Evolutionary conservation across 1,284 basidiomycete genomes (phyloP).

Genomic region (Coniferiporia weirii): DNA sequence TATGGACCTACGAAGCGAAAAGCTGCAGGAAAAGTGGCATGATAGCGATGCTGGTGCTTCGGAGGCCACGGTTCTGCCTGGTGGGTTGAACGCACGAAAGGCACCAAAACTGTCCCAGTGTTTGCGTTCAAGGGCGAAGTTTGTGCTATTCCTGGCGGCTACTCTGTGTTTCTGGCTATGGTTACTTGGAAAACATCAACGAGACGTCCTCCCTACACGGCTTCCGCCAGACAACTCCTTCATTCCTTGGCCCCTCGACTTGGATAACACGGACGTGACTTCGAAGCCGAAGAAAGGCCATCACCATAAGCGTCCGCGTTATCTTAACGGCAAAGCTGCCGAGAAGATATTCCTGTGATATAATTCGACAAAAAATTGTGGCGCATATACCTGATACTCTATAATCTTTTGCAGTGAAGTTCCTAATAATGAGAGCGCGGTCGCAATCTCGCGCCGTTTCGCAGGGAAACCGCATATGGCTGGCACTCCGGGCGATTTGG

Average conservation of each 20-base stretch:
- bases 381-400: not conserved
- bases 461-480: slow-evolving; percentile 71
- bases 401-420: slow-evolving; percentile 5
- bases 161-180: slow-evolving; percentile 9
- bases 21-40: too few species aligned
- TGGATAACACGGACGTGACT: not conserved
- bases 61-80: not conserved
- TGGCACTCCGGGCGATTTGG: slow-evolving; percentile 58
- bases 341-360: slow-evolving; percentile 18
- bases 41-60: too few species aligned
- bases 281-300: slow-evolving; percentile 2
- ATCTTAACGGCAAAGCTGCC: slow-evolving; percentile 17
- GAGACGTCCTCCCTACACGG: slow-evolving; percentile 4
- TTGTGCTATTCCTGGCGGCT: slow-evolving; percentile 1
- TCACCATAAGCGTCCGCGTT: not conserved
- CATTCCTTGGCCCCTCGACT: slow-evolving; percentile 10
- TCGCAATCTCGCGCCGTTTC: slow-evolving; percentile 46
- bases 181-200: not conserved
- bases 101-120: not conserved
- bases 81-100: too few species aligned
- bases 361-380: not conserved
- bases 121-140: not conserved
- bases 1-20: too few species aligned
- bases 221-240: slow-evolving; percentile 6
- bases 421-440: slow-evolving; percentile 18